These are phyloP conservation scores for Flueggea neowawraea DNA, from an alignment of 441 rosid species.

Conservation along the genomic window DNA sequence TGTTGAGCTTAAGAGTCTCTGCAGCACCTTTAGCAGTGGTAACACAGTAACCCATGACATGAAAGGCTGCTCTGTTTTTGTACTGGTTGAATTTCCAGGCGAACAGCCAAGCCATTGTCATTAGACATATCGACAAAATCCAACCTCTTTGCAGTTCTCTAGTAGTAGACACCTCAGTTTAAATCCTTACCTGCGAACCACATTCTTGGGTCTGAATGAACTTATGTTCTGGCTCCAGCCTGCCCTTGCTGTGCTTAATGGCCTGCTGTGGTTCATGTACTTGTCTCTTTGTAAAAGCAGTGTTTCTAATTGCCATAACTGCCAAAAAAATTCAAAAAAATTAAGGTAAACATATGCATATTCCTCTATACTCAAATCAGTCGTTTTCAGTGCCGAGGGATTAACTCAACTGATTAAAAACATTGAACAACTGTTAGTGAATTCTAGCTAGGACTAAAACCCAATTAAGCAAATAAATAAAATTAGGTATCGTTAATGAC, in stretches of 20 bases:
- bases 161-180: constrained; percentile 45
- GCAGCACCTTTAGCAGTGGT: constrained; percentile 92
- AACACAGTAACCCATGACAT: constrained; percentile 84
- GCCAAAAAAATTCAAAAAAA: constrained; percentile 14
- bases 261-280: constrained; percentile 89
- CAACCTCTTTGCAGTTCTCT: constrained; percentile 87
- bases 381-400: too few relatives aligned
- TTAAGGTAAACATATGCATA: too few relatives aligned
- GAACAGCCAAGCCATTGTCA: constrained; percentile 60
- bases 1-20: constrained; percentile 93
- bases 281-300: constrained; percentile 82
- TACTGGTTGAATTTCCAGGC: constrained; percentile 89
- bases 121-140: constrained; percentile 65
- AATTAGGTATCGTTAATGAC: neutral
- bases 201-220: constrained; percentile 36
- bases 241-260: constrained; percentile 67
- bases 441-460: too few relatives aligned
- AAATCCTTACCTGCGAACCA: constrained; percentile 31
- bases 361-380: too few relatives aligned
- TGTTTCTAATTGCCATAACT: constrained; percentile 98
- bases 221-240: constrained; percentile 60
- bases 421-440: too few relatives aligned
- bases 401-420: too few relatives aligned
- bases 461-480: neutral
- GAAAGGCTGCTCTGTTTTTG: constrained; percentile 64